phyloP scores from a whole-genome alignment of 495 filamentous ascomycete species.

The Penicillium coprophilum region DNA sequence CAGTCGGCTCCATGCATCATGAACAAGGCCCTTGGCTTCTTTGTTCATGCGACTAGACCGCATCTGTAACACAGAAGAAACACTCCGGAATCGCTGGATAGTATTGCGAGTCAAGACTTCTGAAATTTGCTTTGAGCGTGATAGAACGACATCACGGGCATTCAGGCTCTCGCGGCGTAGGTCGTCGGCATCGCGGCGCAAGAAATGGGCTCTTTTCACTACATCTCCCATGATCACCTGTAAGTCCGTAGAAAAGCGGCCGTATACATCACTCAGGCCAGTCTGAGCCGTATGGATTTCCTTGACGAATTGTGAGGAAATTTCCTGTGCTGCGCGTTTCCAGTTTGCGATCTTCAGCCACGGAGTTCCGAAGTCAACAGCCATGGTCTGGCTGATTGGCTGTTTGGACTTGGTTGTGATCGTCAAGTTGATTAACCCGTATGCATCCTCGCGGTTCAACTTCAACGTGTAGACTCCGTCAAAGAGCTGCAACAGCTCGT shows the following conservation, averaged over 20 bases:
- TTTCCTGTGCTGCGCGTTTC: conserved; percentile 48
- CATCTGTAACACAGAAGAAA: conserved; percentile 33
- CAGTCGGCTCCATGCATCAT: conserved; percentile 33
- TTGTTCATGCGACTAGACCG: conserved; percentile 31
- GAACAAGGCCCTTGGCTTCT: conserved; percentile 32
- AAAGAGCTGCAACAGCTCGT: conserved; percentile 53
- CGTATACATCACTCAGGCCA: conserved; percentile 41
- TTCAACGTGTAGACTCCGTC: conserved; percentile 60
- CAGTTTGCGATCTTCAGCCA: conserved; percentile 61
- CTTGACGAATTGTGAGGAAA: conserved; percentile 44
- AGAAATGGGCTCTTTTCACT: conserved; percentile 40
- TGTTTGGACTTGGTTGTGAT: conserved; percentile 54
- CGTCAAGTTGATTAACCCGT: conserved; percentile 57
- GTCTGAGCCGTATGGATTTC: conserved; percentile 48
- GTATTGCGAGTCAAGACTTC: conserved; percentile 37
- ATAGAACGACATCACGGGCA: conserved; percentile 31
- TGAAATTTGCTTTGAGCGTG: conserved; percentile 40
- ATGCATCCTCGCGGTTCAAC: conserved; percentile 57
- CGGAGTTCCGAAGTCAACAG: conserved; percentile 60
- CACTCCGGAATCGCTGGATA: conserved; percentile 36
- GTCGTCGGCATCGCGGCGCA: conserved; percentile 35
- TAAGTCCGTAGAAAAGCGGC: conserved; percentile 50
- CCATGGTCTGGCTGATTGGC: conserved; percentile 51
- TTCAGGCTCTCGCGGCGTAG: conserved; percentile 29
- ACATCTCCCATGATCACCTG: conserved; percentile 51